Base-by-base conservation (phyloP, 164 flowering plant species). In the Sedum album region DNA sequence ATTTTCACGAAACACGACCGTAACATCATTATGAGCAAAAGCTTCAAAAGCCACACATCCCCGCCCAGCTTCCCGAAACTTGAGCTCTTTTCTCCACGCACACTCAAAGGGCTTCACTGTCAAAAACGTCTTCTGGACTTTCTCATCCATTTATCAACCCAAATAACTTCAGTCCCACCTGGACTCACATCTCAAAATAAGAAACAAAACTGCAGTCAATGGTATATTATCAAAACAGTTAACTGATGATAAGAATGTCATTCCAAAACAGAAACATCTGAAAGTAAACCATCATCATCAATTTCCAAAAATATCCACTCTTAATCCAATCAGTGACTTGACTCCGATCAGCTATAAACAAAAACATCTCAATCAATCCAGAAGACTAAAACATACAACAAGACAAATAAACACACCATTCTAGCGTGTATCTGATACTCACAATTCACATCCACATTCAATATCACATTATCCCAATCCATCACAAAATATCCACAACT, bases 21-120 rank as follows among this genome's bases (percentile, higher is more conserved):
- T 91, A 36, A 91, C 97, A 79, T 91, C 97, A 48, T 89, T 91
- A 73, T 78, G 85, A n/a, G 98, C 98, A 64, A 83, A 91, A 71
- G 97, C 97, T 76, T 94, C 98, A 66, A 94, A 94, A 44, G 97
- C 85, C 68, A 94, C 93, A 69, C 98, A 94, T 31, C 98, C 98
- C 64, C 98, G 72, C 18, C 98, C 98, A 0, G 98, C 97, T 78
- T 89, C 95, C 73, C 79, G 77, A 64, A 94, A 94, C 71, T 82
- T 80, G 76, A 89, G 72, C 68, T 91, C 95, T 68, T 89, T 75
- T 3, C 76, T 80, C 96, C 98, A 94, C 5, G 95, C 89, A 72
- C 98, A 94, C 87, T 94, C 86, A 66, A 94, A 94, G 6, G 97
- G 98, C 6, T 96, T 89, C 31, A 94, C 98, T 0, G 95, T 94